Base-by-base conservation (phyloP, 176 grass and related monocot genomes). In the Poa pratensis region DNA sequence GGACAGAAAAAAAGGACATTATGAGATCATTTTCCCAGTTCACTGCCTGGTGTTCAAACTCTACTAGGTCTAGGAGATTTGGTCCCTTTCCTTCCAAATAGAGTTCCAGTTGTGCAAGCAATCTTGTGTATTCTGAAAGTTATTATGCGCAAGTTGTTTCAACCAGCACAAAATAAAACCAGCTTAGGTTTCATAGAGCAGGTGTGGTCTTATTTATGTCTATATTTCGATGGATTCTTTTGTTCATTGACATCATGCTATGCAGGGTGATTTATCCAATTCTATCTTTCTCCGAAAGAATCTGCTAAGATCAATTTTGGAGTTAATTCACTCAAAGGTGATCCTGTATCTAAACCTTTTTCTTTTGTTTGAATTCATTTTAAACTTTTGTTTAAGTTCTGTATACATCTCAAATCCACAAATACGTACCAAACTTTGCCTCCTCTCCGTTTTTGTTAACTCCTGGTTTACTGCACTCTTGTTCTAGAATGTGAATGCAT, bases 251-350 rank as follows among this genome's bases (percentile, higher is more conserved):
- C 51, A 27, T 86, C 50, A 65, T 67, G 9, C 20, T 61, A 43
- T 88, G 73, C 88, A 97, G 95, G 93, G 93, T 70, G 87, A 91
- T 88, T 62, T 92, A 76, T 90, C 86, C 57, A 92, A 80, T 78
- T 83, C 89, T 79, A 85, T 93, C n/a, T 90, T 90, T 62, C 48
- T 95, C 78, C 83, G 93, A 75, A 98, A 95, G 88, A 91, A 91
- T 88, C 80, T 98, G 63, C 72, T 98, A 82, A 91, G 89, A 87
- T 86, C 93, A 90, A 67, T 77, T 64, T 78, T 98, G 77, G 91
- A 93, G 69, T 77, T 90, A 78, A 81, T 91, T 83, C 81, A 92
- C 55, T 82, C 85, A 20, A 95, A 98, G 95, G 95, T 97, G 57
- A 52, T 58, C 30, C 40, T 73, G 64, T 63, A 78, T 62, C 74